Base-by-base conservation (phyloP, 805 yeast species). In the Ogataea henricii region DNA sequence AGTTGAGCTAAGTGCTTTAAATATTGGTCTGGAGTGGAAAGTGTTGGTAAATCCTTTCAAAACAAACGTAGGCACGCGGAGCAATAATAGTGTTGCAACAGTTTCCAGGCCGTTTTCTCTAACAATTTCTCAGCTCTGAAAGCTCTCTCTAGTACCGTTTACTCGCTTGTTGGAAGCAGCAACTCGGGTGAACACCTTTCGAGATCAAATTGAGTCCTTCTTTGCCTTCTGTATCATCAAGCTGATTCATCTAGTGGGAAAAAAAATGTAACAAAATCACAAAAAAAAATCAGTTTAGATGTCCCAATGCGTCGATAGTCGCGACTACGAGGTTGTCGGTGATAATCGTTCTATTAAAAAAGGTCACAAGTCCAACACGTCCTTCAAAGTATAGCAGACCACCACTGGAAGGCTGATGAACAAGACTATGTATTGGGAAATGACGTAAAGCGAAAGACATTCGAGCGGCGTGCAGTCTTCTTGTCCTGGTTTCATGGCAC, bases 391-490 rank as follows among this genome's bases (percentile, higher is more conserved):
- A 46, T 62, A 80, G 27, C 79, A 73, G 6, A 78, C 81, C 53
- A 79, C 68, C 35, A 79, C 68, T 1, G 85, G 84, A 40, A 80
- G 62, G 2, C 78, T 66, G 26, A 80, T 57, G 52, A 71, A 73
- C 38, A 80, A 60, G 2, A 74, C 58, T 3, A 67, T 45, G 52
- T 80, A 80, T 57, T 80, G 83, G 8, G 69, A 67, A 46, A 80
- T 73, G 43, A 78, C 59, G 42, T 74, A 74, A 4, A 77, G 60
- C 0, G 83, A 81, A 48, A 80, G 67, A 56, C 85, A 80, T 56
- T 79, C 81, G 76, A 80, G 72, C 46, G 79, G 83, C 4, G 62
- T 52, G 36, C 58, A 53, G 18, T 71, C 74, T 3, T 70, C 70
- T 13, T 74, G 65, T n/a, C 65, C 69, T 0, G 83, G 81, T 49